A percentile compares a stretch with the other conserved stretches of the same genome.
Evolutionary conservation across 106 monocot genomes (phyloP).

Genomic region (Dioscorea zingiberensis): DNA sequence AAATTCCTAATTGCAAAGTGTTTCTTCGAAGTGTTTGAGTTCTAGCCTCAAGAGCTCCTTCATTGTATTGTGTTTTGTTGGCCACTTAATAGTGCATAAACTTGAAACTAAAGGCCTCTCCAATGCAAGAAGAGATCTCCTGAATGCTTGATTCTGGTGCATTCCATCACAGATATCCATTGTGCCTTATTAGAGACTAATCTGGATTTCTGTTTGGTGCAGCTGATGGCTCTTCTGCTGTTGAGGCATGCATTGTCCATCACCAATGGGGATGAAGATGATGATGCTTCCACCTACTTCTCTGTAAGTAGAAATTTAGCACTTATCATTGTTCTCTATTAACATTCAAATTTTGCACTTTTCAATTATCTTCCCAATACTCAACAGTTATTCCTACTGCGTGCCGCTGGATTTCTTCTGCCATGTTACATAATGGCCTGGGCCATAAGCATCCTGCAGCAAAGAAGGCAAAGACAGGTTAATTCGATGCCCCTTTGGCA

Average conservation of each 20-base stretch:
- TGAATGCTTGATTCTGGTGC: too few relatives aligned
- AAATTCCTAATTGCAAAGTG: too few relatives aligned
- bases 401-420: constrained; percentile 77
- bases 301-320: constrained; percentile 45
- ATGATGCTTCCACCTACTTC: constrained; percentile 77
- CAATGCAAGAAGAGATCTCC: too few relatives aligned
- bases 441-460: constrained; percentile 70
- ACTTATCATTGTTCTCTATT: not conserved
- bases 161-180: too few relatives aligned
- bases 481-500: not conserved
- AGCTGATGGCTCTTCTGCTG: constrained; percentile 89
- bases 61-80: too few relatives aligned
- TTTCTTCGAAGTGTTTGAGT: too few relatives aligned
- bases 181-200: not conserved
- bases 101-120: too few relatives aligned
- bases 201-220: constrained; percentile 8
- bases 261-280: constrained; percentile 52
- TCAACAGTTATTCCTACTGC: constrained; percentile 62
- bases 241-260: constrained; percentile 74
- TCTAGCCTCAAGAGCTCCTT: too few relatives aligned
- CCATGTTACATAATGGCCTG: constrained; percentile 86
- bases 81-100: too few relatives aligned
- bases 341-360: not conserved
- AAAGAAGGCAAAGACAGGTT: constrained; percentile 67
- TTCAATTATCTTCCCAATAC: not conserved